phyloP scores from a whole-genome alignment of 306 rosid species.

The Senna tora region DNA sequence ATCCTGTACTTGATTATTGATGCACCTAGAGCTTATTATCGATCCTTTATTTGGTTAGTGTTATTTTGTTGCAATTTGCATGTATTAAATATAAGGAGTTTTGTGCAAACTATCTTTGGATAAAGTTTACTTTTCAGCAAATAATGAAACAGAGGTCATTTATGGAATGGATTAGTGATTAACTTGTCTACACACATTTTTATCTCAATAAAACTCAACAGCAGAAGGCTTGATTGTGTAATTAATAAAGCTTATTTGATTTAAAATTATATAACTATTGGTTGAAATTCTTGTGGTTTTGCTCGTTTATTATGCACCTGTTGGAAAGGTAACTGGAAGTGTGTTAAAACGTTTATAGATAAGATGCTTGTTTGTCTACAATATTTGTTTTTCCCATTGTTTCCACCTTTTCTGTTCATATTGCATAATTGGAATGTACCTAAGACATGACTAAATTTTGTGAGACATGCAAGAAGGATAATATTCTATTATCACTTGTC shows the following conservation, averaged over 20 bases:
- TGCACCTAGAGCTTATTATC: background rate
- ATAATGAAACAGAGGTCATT: background rate
- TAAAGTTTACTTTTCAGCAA: background rate
- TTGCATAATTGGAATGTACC: slow-evolving; percentile 3
- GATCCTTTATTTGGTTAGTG: background rate
- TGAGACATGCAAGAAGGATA: background rate
- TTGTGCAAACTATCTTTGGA: too few relatives aligned
- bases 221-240: too few relatives aligned
- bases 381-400: background rate
- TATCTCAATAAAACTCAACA: too few relatives aligned
- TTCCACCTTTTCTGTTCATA: background rate
- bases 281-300: background rate
- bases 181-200: too few relatives aligned
- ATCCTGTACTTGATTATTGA: slow-evolving; percentile 15
- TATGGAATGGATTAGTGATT: background rate
- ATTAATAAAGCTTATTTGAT: background rate
- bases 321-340: background rate
- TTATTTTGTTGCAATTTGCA: slow-evolving; percentile 13
- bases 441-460: background rate
- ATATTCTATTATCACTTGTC: background rate
- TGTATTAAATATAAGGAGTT: slow-evolving; percentile 8
- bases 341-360: background rate
- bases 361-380: background rate
- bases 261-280: background rate
- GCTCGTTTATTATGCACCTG: background rate